Base-by-base conservation (phyloP, 306 rosid species). In the Quercus variabilis region DNA sequence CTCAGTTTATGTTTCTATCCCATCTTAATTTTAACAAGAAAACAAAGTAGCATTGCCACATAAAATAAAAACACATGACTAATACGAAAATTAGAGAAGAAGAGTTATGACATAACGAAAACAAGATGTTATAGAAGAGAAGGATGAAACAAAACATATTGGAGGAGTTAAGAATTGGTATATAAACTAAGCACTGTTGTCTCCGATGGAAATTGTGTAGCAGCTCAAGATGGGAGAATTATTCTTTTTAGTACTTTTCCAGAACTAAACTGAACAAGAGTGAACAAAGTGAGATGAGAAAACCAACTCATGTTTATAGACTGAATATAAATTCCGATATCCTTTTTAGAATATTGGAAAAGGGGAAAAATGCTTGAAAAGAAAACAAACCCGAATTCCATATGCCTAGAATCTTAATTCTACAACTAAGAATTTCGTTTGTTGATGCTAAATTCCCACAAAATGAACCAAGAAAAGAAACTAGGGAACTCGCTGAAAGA, bases 151-250 rank as follows among this genome's bases (percentile, higher is more conserved):
- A 26, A 17, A 4, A 25, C 4, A 67, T 2, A 38, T 46, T 26
- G 30, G n/a, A 35, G 59, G 78, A 26, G 25, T 81, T 68, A 73
- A 8, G 65, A 81, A 62, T n/a, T 41, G 84, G 71, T 79, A 56
- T 75, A 71, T 65, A 63, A 68, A 68, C 33, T 78, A 77, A 71
- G 83, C 35, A 30, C 76, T 80, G 78, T n/a, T 52, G 76, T 35
- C 73, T 71, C 19, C 14, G 85, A 88, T 58, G 81, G 77, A 75
- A 85, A 81, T 75, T 71, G 21, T 74, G 81, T 83, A 88, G 65
- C 71, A 88, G 65, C 71, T 76, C 65, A 31, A 76, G 77, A 73
- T 71, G 71, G 77, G 76, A 81, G 81, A 76, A 55, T 79, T 71
- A 76, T 80, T 63, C 68, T 76, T 43, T 63, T 65, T 68, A 33